Conservation (phyloP, 1,284 basidiomycete genomes). For the Naganishia liquefaciens region DNA sequence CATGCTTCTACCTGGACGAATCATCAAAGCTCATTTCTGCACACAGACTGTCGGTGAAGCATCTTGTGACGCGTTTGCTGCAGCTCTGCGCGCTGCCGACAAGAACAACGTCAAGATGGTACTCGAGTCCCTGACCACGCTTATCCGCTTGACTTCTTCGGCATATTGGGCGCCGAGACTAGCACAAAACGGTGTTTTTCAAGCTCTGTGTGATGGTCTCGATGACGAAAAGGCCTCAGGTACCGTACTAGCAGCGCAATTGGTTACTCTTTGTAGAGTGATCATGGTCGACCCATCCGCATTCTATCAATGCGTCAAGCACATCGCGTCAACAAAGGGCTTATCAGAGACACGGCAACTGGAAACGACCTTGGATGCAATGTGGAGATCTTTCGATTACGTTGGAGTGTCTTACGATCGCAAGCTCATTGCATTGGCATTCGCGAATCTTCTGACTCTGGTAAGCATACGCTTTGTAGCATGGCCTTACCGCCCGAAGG, state of each 20-base stretch:
- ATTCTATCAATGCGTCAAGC: constrained; percentile 45
- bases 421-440: constrained; percentile 53
- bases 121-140: constrained; percentile 43
- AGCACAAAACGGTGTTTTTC: constrained; percentile 48
- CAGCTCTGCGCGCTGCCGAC: constrained; percentile 41
- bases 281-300: constrained; percentile 46
- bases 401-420: constrained; percentile 49
- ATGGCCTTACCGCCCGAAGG: not conserved
- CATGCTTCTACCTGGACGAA: too few relatives aligned
- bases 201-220: constrained; percentile 45
- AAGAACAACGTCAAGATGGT: constrained; percentile 39
- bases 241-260: constrained; percentile 47
- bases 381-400: constrained; percentile 55
- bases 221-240: constrained; percentile 54
- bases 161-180: constrained; percentile 42
- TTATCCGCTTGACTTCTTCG: constrained; percentile 43
- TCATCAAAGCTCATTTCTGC: too few relatives aligned
- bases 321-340: constrained; percentile 27
- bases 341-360: constrained; percentile 46
- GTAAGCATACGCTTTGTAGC: constrained; percentile 35
- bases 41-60: constrained; percentile 40
- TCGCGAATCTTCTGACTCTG: constrained; percentile 47
- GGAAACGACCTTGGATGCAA: constrained; percentile 51
- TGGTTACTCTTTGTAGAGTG: constrained; percentile 47
- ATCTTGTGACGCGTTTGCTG: constrained; percentile 42